Conservation (phyloP, 306 rosid species). For the Quercus robur region DNA sequence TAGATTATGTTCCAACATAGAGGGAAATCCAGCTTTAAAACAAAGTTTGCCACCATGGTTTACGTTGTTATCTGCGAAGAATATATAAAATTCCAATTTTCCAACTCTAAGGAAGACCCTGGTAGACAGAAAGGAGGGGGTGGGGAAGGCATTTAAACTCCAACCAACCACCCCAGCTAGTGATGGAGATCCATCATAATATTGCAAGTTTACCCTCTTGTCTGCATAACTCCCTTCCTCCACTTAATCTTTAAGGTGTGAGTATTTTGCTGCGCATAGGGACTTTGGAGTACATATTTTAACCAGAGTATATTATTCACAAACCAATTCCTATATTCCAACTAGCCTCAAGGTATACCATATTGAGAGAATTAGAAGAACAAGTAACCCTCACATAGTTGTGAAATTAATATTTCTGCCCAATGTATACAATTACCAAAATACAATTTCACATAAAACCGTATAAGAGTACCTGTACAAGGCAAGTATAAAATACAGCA, state of each 20-base stretch:
- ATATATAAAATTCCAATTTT: not conserved
- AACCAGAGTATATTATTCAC: not conserved
- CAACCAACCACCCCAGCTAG: not conserved
- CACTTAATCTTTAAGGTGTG: slow-evolving; percentile 9
- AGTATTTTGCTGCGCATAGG: not conserved
- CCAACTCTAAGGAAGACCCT: no score
- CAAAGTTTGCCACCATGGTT: not conserved
- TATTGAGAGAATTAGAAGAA: not conserved
- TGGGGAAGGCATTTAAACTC: not conserved
- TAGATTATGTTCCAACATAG: not conserved
- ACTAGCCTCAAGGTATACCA: not conserved
- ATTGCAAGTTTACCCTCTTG: not conserved
- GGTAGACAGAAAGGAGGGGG: not conserved
- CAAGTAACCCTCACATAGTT: not conserved
- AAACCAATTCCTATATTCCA: not conserved
- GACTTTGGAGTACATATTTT: not conserved
- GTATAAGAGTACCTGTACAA: not conserved
- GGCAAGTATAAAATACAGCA: not conserved
- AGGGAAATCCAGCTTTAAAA: not conserved
- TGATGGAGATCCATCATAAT: not conserved
- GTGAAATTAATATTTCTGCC: not conserved
- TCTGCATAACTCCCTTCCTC: slow-evolving; percentile 3
- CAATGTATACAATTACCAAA: slow-evolving; percentile 6
- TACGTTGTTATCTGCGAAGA: not conserved
- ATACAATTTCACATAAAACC: not conserved